A percentile compares a stretch with the other conserved stretches of the same genome.
These are phyloP conservation scores for Plasmodium gaboni DNA, from an alignment of 169 alveolate genomes.

Conservation along the genomic window DNA sequence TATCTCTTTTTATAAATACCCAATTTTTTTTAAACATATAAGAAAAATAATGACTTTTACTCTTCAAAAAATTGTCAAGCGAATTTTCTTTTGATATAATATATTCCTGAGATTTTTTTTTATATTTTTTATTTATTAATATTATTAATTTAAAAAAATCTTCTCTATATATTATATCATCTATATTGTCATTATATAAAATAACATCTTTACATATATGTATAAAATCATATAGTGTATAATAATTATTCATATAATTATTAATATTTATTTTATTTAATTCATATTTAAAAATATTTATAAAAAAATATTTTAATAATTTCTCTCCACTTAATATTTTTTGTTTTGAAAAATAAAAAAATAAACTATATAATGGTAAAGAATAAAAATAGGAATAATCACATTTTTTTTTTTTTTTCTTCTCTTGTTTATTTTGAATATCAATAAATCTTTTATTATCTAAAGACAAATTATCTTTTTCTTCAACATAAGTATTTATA, in stretches of 20 bases:
- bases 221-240: constrained; percentile 42
- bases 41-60: constrained; percentile 26
- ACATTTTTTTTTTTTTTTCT: too few relatives aligned
- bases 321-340: constrained; percentile 13
- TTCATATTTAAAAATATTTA: constrained; percentile 40
- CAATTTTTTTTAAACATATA: constrained; percentile 26
- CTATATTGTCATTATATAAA: constrained; percentile 8
- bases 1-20: constrained; percentile 2
- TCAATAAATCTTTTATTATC: not conserved
- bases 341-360: constrained; percentile 43
- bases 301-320: constrained; percentile 40
- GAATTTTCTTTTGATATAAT: too few relatives aligned
- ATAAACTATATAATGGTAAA: constrained; percentile 61
- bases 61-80: constrained; percentile 7
- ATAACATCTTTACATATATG: constrained; percentile 17
- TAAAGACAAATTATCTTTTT: not conserved
- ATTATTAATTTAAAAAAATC: constrained; percentile 36
- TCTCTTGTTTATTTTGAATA: not conserved
- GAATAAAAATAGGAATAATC: not conserved
- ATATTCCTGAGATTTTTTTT: not conserved
- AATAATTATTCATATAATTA: constrained; percentile 37
- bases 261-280: constrained; percentile 28
- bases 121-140: constrained; percentile 2
- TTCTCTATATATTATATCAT: constrained; percentile 29
- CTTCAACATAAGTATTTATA: not conserved